Base-by-base conservation (phyloP, 23 red algal species). In the Cyanidium caldarium region DNA sequence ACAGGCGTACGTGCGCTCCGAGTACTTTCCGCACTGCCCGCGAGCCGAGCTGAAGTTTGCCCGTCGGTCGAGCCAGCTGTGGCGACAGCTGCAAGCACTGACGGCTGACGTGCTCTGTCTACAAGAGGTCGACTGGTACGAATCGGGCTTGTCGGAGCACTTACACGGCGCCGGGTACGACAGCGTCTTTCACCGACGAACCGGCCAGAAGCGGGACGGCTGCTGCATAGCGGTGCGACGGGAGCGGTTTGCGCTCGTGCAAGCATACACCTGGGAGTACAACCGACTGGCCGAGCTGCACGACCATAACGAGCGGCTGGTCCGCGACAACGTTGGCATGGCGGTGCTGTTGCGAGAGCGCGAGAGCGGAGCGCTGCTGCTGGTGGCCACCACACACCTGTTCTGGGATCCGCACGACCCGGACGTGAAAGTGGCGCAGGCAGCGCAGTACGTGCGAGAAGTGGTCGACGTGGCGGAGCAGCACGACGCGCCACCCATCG, bases 51-150 rank as follows among this genome's bases (percentile, higher is more conserved):
- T 75, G 5, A 34, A 39, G 1, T 5, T 21, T 3, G 37, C 30
- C 19, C 15, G 33, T 12, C 2, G 70, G 30, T 2, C 20, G 31
- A 13, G 23, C 17, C 10, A 37, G 2, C 36, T 61, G 1, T 61
- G 38, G 7, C 38, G 2, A 1, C 10, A 61, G 41, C 35, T 44
- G 40, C 13, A 34, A 46, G 10, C 13, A 19, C 38, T 75, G 23
- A 19, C 38, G 34, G 41, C 58, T 1, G 70, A 75, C 28, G 31
- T 75, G 28, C 17, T 75, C 14, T 75, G 37, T 75, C 39, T 75
- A 25, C 41, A 75, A 58, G 70, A 75, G 34, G 70, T 75, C 19
- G 70, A 75, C 58, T 45, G 20, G 38, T 46, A 75, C 19, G 41
- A 75, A 26, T 25, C 7, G 5, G 70, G 31, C 39, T 38, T 75